A percentile compares a stretch with the other conserved stretches of the same genome.
Conservation (phyloP, 192 early-diverging fungal genomes). For the Coemansia sp. region DNA sequence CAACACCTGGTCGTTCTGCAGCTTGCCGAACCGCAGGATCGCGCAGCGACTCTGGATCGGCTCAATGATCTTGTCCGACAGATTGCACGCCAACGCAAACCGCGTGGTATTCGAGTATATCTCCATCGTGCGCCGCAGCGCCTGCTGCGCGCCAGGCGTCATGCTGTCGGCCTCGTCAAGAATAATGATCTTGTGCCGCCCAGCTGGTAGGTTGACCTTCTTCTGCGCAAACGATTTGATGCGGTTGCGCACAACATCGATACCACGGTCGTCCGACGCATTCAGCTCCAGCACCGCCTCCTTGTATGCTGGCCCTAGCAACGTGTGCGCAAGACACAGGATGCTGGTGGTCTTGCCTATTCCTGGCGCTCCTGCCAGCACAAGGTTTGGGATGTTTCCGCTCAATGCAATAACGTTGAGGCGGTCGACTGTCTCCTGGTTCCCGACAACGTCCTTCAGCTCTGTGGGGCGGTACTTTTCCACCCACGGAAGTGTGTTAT, state of each 20-base stretch:
- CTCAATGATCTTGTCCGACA: slow-evolving; percentile 96
- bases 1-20: slow-evolving; percentile 79
- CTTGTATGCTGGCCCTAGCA: slow-evolving; percentile 82
- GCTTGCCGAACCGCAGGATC: slow-evolving; percentile 80
- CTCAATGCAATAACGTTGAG: slow-evolving; percentile 82
- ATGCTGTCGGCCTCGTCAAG: slow-evolving; percentile 99
- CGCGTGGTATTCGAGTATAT: slow-evolving; percentile 94
- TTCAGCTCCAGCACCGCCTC: slow-evolving; percentile 96
- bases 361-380: slow-evolving; percentile 87
- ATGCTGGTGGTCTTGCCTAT: slow-evolving; percentile 98
- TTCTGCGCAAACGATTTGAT: slow-evolving; percentile 99
- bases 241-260: slow-evolving; percentile 92
- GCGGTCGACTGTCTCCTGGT: slow-evolving; percentile 86
- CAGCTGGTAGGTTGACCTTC: slow-evolving; percentile 90
- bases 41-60: slow-evolving; percentile 96
- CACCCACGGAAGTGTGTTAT: slow-evolving; percentile 57
- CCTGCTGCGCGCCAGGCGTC: slow-evolving; percentile 96
- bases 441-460: slow-evolving; percentile 91
- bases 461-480: slow-evolving; percentile 91
- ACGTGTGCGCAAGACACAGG: slow-evolving; percentile 84
- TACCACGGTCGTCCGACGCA: slow-evolving; percentile 95
- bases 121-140: slow-evolving; percentile 97
- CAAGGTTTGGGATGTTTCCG: slow-evolving; percentile 96
- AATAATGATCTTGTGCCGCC: slow-evolving; percentile 87
- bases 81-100: slow-evolving; percentile 96